Percentiles rank a stretch among this genome's conserved stretches.
These are phyloP conservation scores for Neonectria coccinea DNA, from an alignment of 2,329 filamentous ascomycete species.

Conservation along the genomic window DNA sequence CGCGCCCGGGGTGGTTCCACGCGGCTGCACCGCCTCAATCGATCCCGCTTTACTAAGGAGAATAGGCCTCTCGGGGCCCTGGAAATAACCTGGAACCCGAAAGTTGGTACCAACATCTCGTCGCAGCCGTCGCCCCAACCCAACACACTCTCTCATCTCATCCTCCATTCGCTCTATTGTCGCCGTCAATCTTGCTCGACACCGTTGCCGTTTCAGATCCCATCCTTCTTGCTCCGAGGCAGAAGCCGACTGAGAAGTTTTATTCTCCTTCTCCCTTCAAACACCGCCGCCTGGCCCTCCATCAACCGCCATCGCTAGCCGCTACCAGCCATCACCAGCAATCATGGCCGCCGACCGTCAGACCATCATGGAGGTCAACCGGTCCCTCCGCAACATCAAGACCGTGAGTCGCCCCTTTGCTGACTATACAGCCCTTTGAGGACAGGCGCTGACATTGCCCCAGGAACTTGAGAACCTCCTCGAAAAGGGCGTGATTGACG, in stretches of 20 bases:
- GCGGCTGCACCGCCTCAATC: constrained; percentile 43
- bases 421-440: background rate
- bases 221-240: constrained; percentile 5
- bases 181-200: constrained; percentile 2
- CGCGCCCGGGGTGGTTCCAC: constrained; percentile 17
- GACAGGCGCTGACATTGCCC: constrained; percentile 18
- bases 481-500: constrained; percentile 82
- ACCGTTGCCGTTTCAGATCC: constrained; percentile 11
- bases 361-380: constrained; percentile 77
- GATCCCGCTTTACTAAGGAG: constrained; percentile 18
- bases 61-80: constrained; percentile 3
- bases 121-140: background rate
- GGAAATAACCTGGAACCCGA: background rate
- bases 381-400: constrained; percentile 88
- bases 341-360: constrained; percentile 66
- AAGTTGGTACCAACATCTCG: background rate
- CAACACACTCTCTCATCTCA: background rate
- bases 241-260: background rate
- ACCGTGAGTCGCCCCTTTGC: constrained; percentile 66
- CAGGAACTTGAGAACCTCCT: constrained; percentile 93
- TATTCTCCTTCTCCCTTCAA: background rate
- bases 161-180: constrained; percentile 3
- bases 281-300: background rate
- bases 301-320: background rate
- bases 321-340: constrained; percentile 12